Evolutionary conservation across 2,329 filamentous ascomycete genomes (phyloP), one percentile per base, ranked within the genome.

Genomic region (Colletotrichum musae): DNA sequence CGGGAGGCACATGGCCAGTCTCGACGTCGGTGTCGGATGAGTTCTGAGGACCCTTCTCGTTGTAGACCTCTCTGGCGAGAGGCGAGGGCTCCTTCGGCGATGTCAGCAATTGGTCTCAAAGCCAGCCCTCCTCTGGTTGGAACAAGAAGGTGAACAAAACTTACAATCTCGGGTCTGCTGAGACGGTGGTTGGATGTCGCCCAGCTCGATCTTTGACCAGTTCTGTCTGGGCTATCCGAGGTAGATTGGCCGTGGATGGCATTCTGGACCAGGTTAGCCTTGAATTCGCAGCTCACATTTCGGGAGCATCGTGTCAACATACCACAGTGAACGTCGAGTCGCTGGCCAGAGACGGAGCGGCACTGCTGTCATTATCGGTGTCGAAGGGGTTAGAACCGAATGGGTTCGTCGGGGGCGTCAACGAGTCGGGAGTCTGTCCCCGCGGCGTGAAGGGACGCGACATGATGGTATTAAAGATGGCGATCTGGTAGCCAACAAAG

Each of bases 301-400:
- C 24, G 2, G 4, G 28, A n/a, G 3, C n/a, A 18, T 61, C 5
- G 26, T 16, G 3, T 2, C 1, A 24, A 64, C 71, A 3, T 71
- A 72, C 71, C 53, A 72, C 69, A 2, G 69, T 71, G 39, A 71
- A 72, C n/a, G 71, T 72, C 3, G 71, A 72, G 52, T 72, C 64
- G 43, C 64, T 70, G 28, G 71, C 71, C 7, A 72, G 62, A 7
- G 71, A 71, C 9, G 54, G 60, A 6, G 58, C 69, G 7, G 69
- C 65, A 47, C 71, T 72, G 24, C 58, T 59, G 18, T 72, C 70
- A 6, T 71, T 70, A 43, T 72, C 71, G 12, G 71, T 72, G 41
- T 72, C 71, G 65, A 72, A 72, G 9, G 71, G 71, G 51, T 71
- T 71, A 9, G 65, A 45, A 16, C 53, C 65, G 41, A 72, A 72